phyloP scores from a whole-genome alignment of 495 filamentous ascomycete genomes.

The Tuber borchii region DNA sequence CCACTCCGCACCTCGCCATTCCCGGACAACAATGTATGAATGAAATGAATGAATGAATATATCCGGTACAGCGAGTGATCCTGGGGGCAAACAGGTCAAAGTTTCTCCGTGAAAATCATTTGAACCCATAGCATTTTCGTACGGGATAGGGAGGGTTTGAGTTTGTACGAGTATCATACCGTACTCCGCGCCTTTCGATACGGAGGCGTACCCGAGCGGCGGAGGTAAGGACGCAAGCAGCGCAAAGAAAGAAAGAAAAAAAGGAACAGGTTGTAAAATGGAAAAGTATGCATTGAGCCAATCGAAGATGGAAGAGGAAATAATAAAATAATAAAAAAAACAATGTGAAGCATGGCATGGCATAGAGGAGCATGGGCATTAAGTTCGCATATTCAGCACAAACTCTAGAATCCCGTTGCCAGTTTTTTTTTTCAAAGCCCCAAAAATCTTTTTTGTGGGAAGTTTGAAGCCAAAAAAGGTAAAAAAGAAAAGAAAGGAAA shows the following conservation, averaged over 20 bases:
- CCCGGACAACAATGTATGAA: too few species aligned
- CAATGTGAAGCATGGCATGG: too few species aligned
- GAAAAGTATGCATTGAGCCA: background rate
- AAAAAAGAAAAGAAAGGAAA: background rate
- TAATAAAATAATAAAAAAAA: too few species aligned
- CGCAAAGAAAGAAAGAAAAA: background rate
- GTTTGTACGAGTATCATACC: background rate
- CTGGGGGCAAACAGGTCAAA: too few species aligned
- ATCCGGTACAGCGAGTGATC: too few species aligned
- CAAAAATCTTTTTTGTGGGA: background rate
- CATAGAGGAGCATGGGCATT: too few species aligned
- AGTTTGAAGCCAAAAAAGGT: background rate
- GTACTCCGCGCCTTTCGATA: background rate
- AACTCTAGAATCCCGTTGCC: background rate
- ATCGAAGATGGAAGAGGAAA: background rate
- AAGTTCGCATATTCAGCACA: background rate
- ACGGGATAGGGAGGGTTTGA: too few species aligned
- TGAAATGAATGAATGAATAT: too few species aligned
- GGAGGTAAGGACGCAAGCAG: background rate
- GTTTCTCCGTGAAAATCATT: too few species aligned
- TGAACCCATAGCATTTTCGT: background rate
- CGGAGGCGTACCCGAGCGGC: conserved; percentile 1
- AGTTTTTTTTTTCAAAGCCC: too few species aligned
- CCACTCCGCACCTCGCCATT: too few species aligned
- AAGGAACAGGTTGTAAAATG: background rate